Evolutionary conservation across 371 early-diverging fungal species (phyloP).

Genomic region (Mucor irregularis): DNA sequence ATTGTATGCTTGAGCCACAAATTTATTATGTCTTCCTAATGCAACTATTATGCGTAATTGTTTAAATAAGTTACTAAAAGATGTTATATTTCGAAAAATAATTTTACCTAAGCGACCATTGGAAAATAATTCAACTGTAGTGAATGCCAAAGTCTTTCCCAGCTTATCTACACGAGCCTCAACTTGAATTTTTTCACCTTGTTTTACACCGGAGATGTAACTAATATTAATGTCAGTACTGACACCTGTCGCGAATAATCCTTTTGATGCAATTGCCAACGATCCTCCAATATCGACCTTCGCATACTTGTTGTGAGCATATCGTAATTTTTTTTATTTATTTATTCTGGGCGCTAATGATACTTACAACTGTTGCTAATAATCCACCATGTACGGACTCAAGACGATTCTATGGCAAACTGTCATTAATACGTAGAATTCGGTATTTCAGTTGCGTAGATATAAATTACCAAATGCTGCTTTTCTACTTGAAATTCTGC

Average conservation of each 20-base stretch:
- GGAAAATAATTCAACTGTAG: conserved; percentile 50
- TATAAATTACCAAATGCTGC: conserved; percentile 49
- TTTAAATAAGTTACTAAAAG: background rate
- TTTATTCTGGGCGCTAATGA: too few species aligned
- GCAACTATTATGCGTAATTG: conserved; percentile 44
- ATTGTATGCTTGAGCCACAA: conserved; percentile 51
- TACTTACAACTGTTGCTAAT: conserved; percentile 55
- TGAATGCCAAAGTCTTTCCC: conserved; percentile 65
- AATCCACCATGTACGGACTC: conserved; percentile 64
- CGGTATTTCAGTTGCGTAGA: background rate
- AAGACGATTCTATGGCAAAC: conserved; percentile 59
- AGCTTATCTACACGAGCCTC: conserved; percentile 60
- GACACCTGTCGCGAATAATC: conserved; percentile 63
- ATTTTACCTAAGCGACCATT: conserved; percentile 45
- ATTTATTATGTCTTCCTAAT: conserved; percentile 66
- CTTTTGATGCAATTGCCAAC: conserved; percentile 59
- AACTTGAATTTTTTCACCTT: conserved; percentile 51
- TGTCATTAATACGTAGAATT: background rate
- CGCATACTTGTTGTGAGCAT: background rate
- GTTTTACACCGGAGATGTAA: conserved; percentile 56
- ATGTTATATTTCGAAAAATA: background rate
- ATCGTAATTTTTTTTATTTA: background rate
- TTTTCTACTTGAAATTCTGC: conserved; percentile 57
- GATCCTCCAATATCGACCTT: conserved; percentile 62
- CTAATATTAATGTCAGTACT: conserved; percentile 67